A percentile compares a stretch with the other conserved stretches of the same genome.
Evolutionary conservation across 1,139 yeast genomes (phyloP).

Genomic region (Arxiozyma slooffiae): DNA sequence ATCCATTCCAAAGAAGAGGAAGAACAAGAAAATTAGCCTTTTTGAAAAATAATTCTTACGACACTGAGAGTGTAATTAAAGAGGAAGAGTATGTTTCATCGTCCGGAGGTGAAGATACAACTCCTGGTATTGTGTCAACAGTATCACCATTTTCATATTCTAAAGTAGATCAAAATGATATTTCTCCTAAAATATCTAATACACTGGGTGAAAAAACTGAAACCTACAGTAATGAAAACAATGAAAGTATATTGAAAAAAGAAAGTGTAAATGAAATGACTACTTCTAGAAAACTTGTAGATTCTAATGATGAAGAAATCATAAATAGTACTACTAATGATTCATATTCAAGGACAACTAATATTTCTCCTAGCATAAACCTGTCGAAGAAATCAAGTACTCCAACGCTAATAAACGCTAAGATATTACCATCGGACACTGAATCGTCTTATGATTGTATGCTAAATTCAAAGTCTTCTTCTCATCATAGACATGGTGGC

Average conservation of each 20-base stretch:
- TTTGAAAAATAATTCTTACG: conserved; percentile 12
- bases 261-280: conserved; percentile 11
- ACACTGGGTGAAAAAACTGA: neutral
- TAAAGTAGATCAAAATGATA: neutral
- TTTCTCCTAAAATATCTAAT: neutral
- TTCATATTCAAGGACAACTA: neutral
- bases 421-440: conserved; percentile 10
- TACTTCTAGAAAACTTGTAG: neutral
- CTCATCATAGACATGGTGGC: conserved; percentile 5
- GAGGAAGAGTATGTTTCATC: conserved; percentile 23
- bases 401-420: neutral
- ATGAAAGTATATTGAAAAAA: conserved; percentile 4
- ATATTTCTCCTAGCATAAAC: neutral
- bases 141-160: neutral
- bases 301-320: neutral
- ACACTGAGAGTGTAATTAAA: conserved; percentile 25
- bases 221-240: neutral
- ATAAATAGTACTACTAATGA: neutral
- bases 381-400: neutral
- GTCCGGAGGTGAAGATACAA: conserved; percentile 13
- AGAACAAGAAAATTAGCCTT: conserved; percentile 16
- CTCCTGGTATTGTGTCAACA: neutral
- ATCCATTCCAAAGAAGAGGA: conserved; percentile 18
- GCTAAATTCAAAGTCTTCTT: conserved; percentile 10
- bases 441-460: conserved; percentile 18